Conservation (phyloP, 23 red algal species). For the Gracilaria vermiculophylla region DNA sequence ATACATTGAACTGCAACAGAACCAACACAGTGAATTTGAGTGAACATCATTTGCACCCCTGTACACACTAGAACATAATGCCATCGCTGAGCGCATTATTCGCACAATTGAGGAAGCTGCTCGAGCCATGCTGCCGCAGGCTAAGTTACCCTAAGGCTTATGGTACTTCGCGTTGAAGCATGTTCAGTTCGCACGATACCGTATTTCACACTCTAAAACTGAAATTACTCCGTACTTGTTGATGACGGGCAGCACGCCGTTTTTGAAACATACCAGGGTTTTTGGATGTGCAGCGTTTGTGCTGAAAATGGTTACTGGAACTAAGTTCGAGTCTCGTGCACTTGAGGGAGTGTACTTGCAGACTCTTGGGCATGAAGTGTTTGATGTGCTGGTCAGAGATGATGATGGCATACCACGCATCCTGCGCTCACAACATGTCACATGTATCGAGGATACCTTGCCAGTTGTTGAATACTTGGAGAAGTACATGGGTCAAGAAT, state of each 20-base stretch:
- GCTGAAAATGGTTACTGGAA: no score
- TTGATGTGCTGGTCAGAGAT: no score
- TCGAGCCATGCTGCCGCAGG: neutral
- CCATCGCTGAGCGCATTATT: constrained; percentile 16
- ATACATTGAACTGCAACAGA: neutral
- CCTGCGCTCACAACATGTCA: neutral
- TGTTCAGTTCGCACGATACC: neutral
- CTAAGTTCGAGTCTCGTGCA: no score
- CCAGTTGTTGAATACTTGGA: no score
- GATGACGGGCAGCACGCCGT: no score
- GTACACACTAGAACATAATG: constrained; percentile 21
- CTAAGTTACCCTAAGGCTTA: neutral
- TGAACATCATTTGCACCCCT: neutral
- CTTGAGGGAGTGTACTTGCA: no score
- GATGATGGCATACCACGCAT: no score
- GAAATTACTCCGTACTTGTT: neutral
- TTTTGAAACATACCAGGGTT: no score
- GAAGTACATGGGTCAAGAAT: neutral
- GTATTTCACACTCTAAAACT: neutral
- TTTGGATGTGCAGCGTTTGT: no score
- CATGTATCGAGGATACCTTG: neutral
- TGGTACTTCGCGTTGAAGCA: neutral
- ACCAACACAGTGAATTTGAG: neutral
- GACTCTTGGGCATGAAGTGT: no score
- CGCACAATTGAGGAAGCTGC: neutral